Percentiles rank a stretch among this genome's conserved stretches.
phyloP scores from a whole-genome alignment of 805 yeast species.

The Candida parachauliodes region DNA sequence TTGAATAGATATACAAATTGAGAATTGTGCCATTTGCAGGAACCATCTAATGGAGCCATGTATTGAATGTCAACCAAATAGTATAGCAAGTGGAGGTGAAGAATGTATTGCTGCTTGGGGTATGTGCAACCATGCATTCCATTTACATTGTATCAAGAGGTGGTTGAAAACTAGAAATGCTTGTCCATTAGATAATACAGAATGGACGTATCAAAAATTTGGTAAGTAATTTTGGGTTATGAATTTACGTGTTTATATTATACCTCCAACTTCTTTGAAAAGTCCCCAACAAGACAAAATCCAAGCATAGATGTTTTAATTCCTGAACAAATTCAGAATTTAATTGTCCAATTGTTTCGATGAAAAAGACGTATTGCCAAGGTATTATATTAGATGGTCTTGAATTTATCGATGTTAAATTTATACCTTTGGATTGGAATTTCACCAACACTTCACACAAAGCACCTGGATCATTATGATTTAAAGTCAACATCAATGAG shows the following conservation, averaged over 20 bases:
- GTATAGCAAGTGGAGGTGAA: conserved; percentile 49
- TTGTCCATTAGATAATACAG: conserved; percentile 93
- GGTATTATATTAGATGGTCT: conserved; percentile 64
- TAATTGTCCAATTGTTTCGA: conserved; percentile 56
- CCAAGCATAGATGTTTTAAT: conserved; percentile 43
- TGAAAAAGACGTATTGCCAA: conserved; percentile 83
- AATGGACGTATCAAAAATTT: conserved; percentile 72
- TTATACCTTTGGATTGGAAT: conserved; percentile 53
- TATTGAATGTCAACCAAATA: conserved; percentile 88
- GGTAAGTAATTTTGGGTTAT: conserved; percentile 45
- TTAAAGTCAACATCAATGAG: conserved; percentile 62
- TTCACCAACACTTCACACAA: conserved; percentile 60
- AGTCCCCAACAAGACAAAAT: conserved; percentile 57
- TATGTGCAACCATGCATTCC: conserved; percentile 96
- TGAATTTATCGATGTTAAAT: conserved; percentile 69
- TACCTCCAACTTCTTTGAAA: conserved; percentile 46
- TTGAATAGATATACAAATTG: conserved; percentile 67
- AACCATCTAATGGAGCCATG: conserved; percentile 98
- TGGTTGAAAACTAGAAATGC: conserved; percentile 95
- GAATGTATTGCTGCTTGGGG: conserved; percentile 98
- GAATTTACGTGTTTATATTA: conserved; percentile 9
- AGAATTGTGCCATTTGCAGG: conserved; percentile 96
- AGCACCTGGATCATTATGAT: conserved; percentile 68
- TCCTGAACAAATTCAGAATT: conserved; percentile 19
- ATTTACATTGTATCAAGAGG: conserved; percentile 90